Evolutionary conservation across 805 yeast species (phyloP), one percentile per base, ranked within the genome.

Genomic region (Dipodascus geniculatus): DNA sequence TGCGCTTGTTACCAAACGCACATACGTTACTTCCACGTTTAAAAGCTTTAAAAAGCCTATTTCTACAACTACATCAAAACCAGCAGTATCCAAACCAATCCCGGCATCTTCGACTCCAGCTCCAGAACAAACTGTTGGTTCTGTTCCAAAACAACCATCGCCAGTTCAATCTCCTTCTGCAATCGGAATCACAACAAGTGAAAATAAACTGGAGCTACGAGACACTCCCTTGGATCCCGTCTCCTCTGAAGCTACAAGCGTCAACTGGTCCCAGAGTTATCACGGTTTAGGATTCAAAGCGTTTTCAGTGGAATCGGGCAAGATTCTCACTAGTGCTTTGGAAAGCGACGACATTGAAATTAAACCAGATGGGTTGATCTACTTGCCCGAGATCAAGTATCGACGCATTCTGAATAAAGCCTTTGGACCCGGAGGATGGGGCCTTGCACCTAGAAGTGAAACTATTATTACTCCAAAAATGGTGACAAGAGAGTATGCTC

Each of bases 391-490:
- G 67, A 93, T 93, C 70, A 91, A 91, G 66, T 93, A 93, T 66
- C 79, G 99, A 59, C 77, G 99, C 48, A 83, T 90, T 22, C 70
- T 93, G 59, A 91, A 91, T 69, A 75, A 76, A 42, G 95, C 98
- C 0, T 91, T 93, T 73, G 99, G 99, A 2, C 96, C 99, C 3
- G 99, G 99, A 23, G 97, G 95, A 1, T 93, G 99, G 99, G 98
- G 98, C 0, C 73, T 93, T 54, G 96, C 95, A 0, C 98, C 99
- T 9, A 74, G 99, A 54, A 82, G 95, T 0, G 91, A 86, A 58
- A 85, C 96, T 0, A 72, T 80, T 52, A 80, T 93, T 31, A 84
- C 95, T 1, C 77, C 81, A 28, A 81, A 78, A 57, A 75, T 81
- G 51, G 82, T 93, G 31, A 87, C 96, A 9, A 76, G 98, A 58